Percentiles rank a stretch among this genome's conserved stretches.
Conservation (phyloP, 2,329 filamentous ascomycete species). For the Fusarium piperis region DNA sequence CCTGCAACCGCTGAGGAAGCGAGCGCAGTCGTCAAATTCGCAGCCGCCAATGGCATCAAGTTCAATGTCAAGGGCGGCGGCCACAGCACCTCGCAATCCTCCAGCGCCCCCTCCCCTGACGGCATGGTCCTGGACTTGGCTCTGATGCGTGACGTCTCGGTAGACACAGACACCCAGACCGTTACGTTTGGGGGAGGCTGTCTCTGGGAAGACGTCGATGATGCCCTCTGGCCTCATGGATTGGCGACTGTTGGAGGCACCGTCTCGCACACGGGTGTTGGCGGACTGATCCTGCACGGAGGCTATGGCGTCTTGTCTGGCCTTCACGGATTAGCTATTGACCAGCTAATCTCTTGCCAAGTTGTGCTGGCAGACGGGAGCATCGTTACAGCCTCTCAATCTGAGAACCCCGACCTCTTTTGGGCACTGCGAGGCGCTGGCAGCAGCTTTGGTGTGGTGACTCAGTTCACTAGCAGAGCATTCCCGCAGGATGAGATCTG, state of each 20-base stretch:
- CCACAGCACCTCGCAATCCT: constrained; percentile 63
- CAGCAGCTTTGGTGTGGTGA: constrained; percentile 55
- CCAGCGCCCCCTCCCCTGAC: constrained; percentile 53
- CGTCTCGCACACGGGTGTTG: constrained; percentile 70
- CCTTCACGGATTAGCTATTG: constrained; percentile 60
- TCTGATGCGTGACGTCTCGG: constrained; percentile 59
- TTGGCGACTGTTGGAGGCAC: constrained; percentile 70
- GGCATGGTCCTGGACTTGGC: constrained; percentile 66
- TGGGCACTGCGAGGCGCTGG: constrained; percentile 55
- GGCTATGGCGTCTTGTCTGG: constrained; percentile 68
- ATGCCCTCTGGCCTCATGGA: constrained; percentile 57
- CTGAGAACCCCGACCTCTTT: constrained; percentile 55
- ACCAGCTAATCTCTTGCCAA: constrained; percentile 51
- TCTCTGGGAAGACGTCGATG: constrained; percentile 64
- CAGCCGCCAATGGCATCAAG: constrained; percentile 54
- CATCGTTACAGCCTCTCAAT: constrained; percentile 51
- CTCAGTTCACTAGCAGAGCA: constrained; percentile 48
- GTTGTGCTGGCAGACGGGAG: constrained; percentile 53
- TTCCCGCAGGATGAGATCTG: constrained; percentile 47
- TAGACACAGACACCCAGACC: constrained; percentile 56
- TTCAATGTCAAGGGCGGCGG: constrained; percentile 65
- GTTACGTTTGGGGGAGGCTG: constrained; percentile 62
- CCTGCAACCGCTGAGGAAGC: constrained; percentile 54
- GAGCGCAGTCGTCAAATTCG: constrained; percentile 55
- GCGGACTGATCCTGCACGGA: constrained; percentile 66